Percentiles rank a stretch among this genome's conserved stretches.
phyloP scores from a whole-genome alignment of 2,329 filamentous ascomycete species.

The Pseudogymnoascus destructans region DNA sequence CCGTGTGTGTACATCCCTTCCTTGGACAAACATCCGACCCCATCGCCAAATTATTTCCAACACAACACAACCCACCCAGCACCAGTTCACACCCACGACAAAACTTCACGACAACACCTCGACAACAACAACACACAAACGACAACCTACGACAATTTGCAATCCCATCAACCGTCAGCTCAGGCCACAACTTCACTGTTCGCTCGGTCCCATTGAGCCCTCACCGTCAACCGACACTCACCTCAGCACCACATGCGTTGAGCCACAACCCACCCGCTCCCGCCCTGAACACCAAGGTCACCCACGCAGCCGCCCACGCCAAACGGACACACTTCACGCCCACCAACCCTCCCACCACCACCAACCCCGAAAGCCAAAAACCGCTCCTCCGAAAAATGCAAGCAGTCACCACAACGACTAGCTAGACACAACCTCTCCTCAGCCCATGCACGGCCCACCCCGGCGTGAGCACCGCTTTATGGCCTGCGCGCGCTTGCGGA shows the following conservation, averaged over 20 bases:
- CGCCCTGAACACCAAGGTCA: neutral
- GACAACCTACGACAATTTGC: neutral
- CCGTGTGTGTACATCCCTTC: neutral
- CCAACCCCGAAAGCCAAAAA: neutral
- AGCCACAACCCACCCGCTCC: neutral
- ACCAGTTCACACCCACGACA: neutral
- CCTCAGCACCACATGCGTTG: neutral
- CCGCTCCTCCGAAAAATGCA: neutral
- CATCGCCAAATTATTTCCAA: neutral
- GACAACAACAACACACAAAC: neutral
- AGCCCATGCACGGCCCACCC: neutral
- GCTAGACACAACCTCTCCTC: neutral
- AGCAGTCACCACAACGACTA: neutral
- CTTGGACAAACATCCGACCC: neutral
- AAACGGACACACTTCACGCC: neutral
- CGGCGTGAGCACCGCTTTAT: neutral
- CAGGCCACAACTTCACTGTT: constrained; percentile 7
- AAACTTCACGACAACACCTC: neutral
- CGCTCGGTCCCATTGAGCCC: neutral
- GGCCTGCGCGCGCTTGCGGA: neutral
- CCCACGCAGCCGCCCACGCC: neutral
- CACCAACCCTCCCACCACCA: neutral
- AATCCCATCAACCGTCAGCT: neutral
- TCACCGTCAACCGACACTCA: neutral
- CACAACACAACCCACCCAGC: neutral